phyloP scores from a whole-genome alignment of 371 early-diverging fungal genomes.

The Mucor irregularis region DNA sequence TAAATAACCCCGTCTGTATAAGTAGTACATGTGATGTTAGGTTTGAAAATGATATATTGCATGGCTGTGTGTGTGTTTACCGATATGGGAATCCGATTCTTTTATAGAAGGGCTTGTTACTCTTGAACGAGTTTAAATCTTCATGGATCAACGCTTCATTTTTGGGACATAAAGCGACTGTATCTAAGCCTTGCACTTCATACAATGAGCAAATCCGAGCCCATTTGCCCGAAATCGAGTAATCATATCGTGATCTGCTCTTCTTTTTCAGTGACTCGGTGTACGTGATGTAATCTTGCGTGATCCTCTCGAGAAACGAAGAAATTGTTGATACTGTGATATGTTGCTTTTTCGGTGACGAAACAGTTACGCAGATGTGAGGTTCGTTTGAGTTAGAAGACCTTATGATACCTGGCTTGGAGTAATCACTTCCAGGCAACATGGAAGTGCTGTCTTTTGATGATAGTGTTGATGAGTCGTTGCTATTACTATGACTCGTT shows the following conservation, averaged over 20 bases:
- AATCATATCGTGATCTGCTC: neutral
- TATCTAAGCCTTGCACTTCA: neutral
- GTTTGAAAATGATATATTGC: no score
- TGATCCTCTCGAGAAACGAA: neutral
- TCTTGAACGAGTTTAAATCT: neutral
- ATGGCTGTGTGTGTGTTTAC: no score
- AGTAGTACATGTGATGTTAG: no score
- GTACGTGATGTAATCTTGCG: neutral
- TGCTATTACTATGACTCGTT: no score
- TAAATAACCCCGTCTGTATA: neutral
- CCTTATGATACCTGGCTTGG: neutral
- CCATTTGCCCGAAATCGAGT: neutral
- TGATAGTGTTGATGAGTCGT: no score
- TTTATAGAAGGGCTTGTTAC: neutral
- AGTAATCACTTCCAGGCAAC: neutral
- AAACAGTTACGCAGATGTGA: neutral
- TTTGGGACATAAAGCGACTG: neutral
- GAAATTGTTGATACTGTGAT: neutral
- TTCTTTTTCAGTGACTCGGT: neutral
- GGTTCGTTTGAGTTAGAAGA: neutral
- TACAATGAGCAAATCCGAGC: neutral
- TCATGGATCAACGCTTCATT: neutral
- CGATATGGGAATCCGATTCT: neutral
- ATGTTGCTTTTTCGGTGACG: neutral
- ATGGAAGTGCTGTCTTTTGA: neutral